Base-by-base conservation (phyloP, 73 alveolate genomes). In the Tetrahymena borealis region DNA sequence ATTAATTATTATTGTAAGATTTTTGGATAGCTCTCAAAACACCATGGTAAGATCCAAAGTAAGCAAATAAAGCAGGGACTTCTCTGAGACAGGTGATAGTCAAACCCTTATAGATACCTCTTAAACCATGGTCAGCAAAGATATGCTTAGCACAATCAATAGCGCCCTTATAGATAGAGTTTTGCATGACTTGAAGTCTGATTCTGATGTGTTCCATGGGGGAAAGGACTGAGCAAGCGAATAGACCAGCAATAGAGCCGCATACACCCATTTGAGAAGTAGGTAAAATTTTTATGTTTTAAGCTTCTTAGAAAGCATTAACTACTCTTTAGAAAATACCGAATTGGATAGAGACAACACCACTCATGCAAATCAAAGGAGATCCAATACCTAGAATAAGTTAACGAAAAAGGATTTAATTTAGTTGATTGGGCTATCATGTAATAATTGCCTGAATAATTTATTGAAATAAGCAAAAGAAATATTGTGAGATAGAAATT, bases 41-140 rank as follows among this genome's bases (percentile, higher is more conserved):
- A 24, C 43, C 91, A 8, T 91, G 93, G 40, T 78, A 92, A 39
- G 93, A 37, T 38, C 78, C 90, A 79, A 94, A 92, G 78, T 90
- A 92, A 24, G 94, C 90, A 36, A 91, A 92, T 85, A 39, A 90
- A 18, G 94, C 94, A 18, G 91, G 90, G 16, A 41, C 40, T 10
- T 94, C 97, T 92, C 97, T 91, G 5, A 92, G 11, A 38, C 90
- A 20, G 18, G 97, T 94, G 91, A 78, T 32, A 4, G 39, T 32
- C 32, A 38, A 93, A 11, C 97, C 97, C 93, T 60, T 92, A 42
- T 90, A 94, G n/a, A 94, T 41, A 16, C 95, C 95, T 39, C 90
- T 90, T 10, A 94, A 33, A 24, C 97, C 97, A 18, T 43, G 90
- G 33, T 91, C 32, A 40, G 33, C 32, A 32, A 78, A 94, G 24